Conservation (phyloP, 225 moss, liverwort and hornwort genomes). For the Marchantia paleacea region DNA sequence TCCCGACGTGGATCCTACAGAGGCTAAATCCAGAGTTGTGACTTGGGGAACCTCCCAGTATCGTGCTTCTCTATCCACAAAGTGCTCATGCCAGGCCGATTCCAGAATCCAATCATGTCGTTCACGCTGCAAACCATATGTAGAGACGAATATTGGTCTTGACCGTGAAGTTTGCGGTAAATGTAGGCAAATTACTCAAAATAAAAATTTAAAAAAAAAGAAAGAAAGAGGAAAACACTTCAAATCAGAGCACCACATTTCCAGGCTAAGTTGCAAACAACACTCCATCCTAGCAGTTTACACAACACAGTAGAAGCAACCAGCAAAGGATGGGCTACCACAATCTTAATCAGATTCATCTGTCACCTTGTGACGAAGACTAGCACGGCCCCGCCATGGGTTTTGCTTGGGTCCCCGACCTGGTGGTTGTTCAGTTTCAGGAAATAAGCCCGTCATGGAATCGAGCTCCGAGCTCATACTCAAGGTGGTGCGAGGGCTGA, state of each 20-base stretch:
- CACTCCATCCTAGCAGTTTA: not conserved
- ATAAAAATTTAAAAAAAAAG: not conserved
- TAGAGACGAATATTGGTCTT: not conserved
- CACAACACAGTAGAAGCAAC: not conserved
- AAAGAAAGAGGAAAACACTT: not conserved
- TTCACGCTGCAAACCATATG: conserved; percentile 47
- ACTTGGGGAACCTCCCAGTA: conserved; percentile 83
- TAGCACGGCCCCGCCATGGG: conserved; percentile 70
- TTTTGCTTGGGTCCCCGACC: conserved; percentile 18
- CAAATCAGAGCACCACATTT: not conserved
- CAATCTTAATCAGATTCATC: not conserved
- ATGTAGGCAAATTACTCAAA: not conserved
- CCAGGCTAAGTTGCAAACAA: not conserved
- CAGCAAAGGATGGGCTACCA: not conserved
- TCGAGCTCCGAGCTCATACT: conserved; percentile 71
- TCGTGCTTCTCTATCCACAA: conserved; percentile 68
- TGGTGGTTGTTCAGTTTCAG: conserved; percentile 11
- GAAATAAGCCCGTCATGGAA: conserved; percentile 42
- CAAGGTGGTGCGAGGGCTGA: conserved; percentile 62
- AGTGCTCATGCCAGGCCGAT: conserved; percentile 61
- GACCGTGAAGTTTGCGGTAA: not conserved
- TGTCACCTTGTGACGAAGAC: conserved; percentile 81
- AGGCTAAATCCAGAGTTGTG: conserved; percentile 62
- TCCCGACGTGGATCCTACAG: conserved; percentile 52
- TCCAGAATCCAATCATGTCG: conserved; percentile 63